Base-by-base conservation (phyloP, 2,329 filamentous ascomycete species). In the Metarhizium album region DNA sequence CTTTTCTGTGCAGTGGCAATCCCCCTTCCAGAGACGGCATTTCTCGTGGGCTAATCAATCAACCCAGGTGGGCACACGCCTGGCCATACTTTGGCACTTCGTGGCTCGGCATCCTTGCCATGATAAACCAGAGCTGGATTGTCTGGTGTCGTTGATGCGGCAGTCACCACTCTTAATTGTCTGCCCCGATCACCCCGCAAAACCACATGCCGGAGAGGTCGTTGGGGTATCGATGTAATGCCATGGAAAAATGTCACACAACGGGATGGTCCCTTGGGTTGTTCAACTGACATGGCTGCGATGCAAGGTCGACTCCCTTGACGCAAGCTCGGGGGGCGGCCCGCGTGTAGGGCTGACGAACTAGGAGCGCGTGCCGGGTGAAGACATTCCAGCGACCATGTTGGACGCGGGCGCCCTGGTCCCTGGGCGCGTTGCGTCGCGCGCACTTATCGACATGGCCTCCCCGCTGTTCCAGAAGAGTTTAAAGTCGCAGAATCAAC, bases 321-420 rank as follows among this genome's bases (percentile, higher is more conserved):
- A 50, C 38, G 45, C 51, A 53, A n/a, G 48, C 20, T 53, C 45
- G 40, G 45, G 48, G 40, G 45, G 43, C 48, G 51, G 51, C 48
- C 51, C 51, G 51, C 49, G 45, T 47, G 45, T 53, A 53, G 51
- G 51, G 51, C 51, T 53, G 51, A 53, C 27, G 48, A 33, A 18
- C 37, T 48, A 52, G 40, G 37, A 40, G 47, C 45, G 46, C 46
- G 45, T 52, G 46, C 37, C 18, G 37, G 45, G 37, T 48, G 51
- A 53, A 50, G 51, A 50, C 48, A 53, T 53, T 50, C 48, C 51
- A 45, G 47, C 29, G 37, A 45, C 48, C 48, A 50, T 50, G 48
- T 29, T 48, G 31, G 47, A 50, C 48, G 51, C 45, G 29, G 40
- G 40, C 20, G 42, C 51, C 51, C 45, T 31, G 51, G 48, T 38